Conservation (phyloP, 306 rosid species). For the Prunus padus region DNA sequence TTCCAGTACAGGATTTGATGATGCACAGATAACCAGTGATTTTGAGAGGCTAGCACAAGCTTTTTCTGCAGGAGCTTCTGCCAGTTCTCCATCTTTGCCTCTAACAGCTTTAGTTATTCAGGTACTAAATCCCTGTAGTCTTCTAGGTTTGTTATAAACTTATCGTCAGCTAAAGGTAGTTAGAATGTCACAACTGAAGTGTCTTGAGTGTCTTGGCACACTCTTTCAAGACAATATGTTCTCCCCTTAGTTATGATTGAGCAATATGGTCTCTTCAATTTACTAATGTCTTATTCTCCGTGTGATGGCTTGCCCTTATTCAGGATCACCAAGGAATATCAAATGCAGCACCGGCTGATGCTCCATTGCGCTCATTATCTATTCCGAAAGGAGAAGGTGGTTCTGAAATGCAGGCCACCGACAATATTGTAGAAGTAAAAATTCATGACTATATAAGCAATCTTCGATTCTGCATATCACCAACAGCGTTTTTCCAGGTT, state of each 20-base stretch:
- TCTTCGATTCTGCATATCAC: slow-evolving; percentile 85
- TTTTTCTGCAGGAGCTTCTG: slow-evolving; percentile 61
- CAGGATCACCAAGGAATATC: slow-evolving; percentile 97
- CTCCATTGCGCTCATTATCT: slow-evolving; percentile 58
- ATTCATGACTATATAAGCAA: slow-evolving; percentile 79
- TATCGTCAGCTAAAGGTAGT: not conserved
- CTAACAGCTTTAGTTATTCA: slow-evolving; percentile 77
- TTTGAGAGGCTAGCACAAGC: slow-evolving; percentile 67
- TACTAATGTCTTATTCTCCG: slow-evolving; percentile 7
- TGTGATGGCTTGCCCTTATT: slow-evolving; percentile 14
- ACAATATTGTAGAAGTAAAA: slow-evolving; percentile 49
- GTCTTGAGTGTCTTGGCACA: not conserved
- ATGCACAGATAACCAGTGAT: slow-evolving; percentile 52
- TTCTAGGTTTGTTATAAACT: not conserved
- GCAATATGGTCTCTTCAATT: slow-evolving; percentile 17
- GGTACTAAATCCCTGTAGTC: slow-evolving; percentile 45
- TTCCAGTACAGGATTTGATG: slow-evolving; percentile 61
- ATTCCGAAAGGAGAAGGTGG: slow-evolving; percentile 36
- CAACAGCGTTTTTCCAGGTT: slow-evolving; percentile 97
- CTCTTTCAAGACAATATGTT: not conserved
- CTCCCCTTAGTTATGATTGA: slow-evolving; percentile 9
- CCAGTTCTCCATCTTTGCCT: slow-evolving; percentile 63
- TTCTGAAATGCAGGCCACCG: slow-evolving; percentile 35
- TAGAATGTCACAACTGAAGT: not conserved
- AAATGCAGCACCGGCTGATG: slow-evolving; percentile 83